These are phyloP conservation scores for Claviceps africana DNA, from an alignment of 2,329 filamentous ascomycete species.

Conservation along the genomic window DNA sequence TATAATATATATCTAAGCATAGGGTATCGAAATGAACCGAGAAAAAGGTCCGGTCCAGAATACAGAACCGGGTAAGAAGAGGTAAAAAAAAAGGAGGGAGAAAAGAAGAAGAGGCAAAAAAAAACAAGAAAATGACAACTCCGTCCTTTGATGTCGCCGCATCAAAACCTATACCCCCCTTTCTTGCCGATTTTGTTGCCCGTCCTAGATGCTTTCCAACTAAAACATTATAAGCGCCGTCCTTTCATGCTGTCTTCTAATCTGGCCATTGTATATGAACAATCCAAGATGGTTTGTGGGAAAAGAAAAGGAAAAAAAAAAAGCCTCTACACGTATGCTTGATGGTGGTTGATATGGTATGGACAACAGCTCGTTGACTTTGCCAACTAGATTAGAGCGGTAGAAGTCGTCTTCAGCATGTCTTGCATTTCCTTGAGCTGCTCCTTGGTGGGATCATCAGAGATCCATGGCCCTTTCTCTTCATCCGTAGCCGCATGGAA, in stretches of 20 bases:
- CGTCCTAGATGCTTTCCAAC: not conserved
- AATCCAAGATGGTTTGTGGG: not conserved
- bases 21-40: slow-evolving; percentile 12
- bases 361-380: not conserved
- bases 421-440: slow-evolving; percentile 47
- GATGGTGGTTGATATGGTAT: not conserved
- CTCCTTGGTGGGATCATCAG: slow-evolving; percentile 52
- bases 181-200: not conserved
- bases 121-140: not conserved
- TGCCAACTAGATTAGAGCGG: slow-evolving; percentile 5
- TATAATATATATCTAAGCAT: slow-evolving; percentile 2
- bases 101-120: not conserved
- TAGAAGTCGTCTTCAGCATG: slow-evolving; percentile 22
- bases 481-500: slow-evolving; percentile 68
- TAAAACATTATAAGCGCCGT: not conserved
- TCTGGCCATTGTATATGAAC: not conserved
- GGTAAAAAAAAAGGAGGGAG: no score
- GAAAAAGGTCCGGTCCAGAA: not conserved
- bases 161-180: not conserved
- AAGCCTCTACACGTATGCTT: not conserved
- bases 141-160: not conserved
- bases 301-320: not conserved
- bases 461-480: slow-evolving; percentile 76
- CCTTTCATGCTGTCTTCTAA: not conserved
- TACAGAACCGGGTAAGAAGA: not conserved